A percentile compares a stretch with the other conserved stretches of the same genome.
These are phyloP conservation scores for Blastobotrys mokoenaii DNA, from an alignment of 805 yeast species.

Conservation along the genomic window DNA sequence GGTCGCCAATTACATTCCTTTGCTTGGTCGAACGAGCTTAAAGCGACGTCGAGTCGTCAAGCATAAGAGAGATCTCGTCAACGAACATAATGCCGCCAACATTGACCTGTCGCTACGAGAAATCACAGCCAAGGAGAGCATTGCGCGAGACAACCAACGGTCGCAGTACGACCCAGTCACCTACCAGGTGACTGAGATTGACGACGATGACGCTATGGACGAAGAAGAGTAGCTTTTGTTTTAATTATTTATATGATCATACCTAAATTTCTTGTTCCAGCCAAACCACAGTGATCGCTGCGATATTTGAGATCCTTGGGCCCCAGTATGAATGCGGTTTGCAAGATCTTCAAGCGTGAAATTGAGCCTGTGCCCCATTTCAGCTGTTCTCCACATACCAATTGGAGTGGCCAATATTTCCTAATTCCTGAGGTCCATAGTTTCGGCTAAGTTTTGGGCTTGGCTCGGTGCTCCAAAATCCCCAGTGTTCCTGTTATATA, in stretches of 20 bases:
- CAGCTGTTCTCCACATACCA: no score
- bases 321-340: no score
- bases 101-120: constrained; percentile 59
- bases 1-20: constrained; percentile 68
- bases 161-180: constrained; percentile 72
- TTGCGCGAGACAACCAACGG: constrained; percentile 58
- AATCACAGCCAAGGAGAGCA: constrained; percentile 61
- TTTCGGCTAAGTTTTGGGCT: no score
- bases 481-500: background rate
- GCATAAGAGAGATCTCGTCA: constrained; percentile 39
- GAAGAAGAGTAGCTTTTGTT: constrained; percentile 23
- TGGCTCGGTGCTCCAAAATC: background rate
- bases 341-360: no score
- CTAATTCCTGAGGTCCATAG: no score
- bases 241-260: background rate
- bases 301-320: no score
- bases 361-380: no score
- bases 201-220: constrained; percentile 32
- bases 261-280: background rate
- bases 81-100: constrained; percentile 50
- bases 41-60: constrained; percentile 75
- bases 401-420: no score
- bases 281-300: no score
- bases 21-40: constrained; percentile 68
- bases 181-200: constrained; percentile 56